A percentile compares a stretch with the other conserved stretches of the same genome.
phyloP scores from a whole-genome alignment of 345 rosid species.

The Eucalyptus tenuipes region DNA sequence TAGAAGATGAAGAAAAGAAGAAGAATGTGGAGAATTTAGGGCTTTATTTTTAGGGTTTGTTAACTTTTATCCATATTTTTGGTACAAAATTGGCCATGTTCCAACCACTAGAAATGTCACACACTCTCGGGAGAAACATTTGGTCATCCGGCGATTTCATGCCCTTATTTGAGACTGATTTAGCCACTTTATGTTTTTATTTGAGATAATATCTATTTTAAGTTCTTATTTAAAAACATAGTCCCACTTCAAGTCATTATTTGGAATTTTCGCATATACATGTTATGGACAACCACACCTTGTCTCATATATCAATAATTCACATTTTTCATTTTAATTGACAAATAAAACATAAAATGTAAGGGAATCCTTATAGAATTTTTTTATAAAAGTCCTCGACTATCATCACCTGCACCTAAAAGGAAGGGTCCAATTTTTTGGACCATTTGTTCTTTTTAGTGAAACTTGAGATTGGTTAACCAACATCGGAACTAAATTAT shows the following conservation, averaged over 20 bases:
- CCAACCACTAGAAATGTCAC: background rate
- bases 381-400: background rate
- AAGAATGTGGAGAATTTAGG: background rate
- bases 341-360: too few relatives aligned
- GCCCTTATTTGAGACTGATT: background rate
- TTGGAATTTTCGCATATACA: too few relatives aligned
- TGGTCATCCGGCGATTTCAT: fast-evolving
- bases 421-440: background rate
- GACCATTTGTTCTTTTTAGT: background rate
- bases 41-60: background rate
- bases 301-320: background rate
- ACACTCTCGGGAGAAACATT: fast-evolving
- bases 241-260: too few relatives aligned
- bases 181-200: too few relatives aligned
- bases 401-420: background rate
- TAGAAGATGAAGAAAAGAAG: background rate
- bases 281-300: background rate
- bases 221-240: too few relatives aligned
- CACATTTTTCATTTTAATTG: background rate
- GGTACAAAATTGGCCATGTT: background rate
- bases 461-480: background rate
- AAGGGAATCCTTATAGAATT: background rate
- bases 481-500: background rate
- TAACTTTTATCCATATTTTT: background rate
- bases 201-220: background rate